Conservation (phyloP, 2,329 filamentous ascomycete species). For the Colletotrichum sojae region DNA sequence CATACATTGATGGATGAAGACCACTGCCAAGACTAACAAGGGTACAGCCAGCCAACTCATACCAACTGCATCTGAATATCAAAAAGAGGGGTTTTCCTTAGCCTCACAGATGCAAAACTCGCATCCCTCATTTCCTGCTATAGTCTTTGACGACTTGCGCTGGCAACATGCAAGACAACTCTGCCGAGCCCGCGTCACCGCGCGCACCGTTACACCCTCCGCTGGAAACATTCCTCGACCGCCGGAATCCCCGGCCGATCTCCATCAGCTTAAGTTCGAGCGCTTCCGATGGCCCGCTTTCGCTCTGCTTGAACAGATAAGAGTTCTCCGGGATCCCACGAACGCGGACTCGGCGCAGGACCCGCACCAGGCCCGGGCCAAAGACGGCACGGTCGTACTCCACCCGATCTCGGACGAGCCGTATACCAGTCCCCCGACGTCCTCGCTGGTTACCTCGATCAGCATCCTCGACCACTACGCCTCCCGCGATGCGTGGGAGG, state of each 20-base stretch:
- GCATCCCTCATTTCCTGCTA: no score
- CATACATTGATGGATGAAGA: no score
- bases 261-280: not conserved
- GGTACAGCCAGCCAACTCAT: no score
- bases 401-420: not conserved
- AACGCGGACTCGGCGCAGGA: constrained; percentile 1
- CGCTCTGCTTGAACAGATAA: constrained; percentile 1
- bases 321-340: not conserved
- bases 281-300: constrained; percentile 10
- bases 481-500: not conserved
- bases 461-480: not conserved
- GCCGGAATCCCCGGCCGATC: not conserved
- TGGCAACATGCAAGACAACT: not conserved
- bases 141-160: no score
- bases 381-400: not conserved
- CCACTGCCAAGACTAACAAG: no score
- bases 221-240: not conserved
- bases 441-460: not conserved
- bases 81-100: no score
- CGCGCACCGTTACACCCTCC: not conserved
- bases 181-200: not conserved
- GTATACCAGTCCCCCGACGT: constrained; percentile 6
- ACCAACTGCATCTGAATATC: no score
- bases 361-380: not conserved
- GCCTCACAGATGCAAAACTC: no score